These are phyloP conservation scores for Tylopilus orsonianus DNA, from an alignment of 1,284 basidiomycete genomes.

Conservation along the genomic window DNA sequence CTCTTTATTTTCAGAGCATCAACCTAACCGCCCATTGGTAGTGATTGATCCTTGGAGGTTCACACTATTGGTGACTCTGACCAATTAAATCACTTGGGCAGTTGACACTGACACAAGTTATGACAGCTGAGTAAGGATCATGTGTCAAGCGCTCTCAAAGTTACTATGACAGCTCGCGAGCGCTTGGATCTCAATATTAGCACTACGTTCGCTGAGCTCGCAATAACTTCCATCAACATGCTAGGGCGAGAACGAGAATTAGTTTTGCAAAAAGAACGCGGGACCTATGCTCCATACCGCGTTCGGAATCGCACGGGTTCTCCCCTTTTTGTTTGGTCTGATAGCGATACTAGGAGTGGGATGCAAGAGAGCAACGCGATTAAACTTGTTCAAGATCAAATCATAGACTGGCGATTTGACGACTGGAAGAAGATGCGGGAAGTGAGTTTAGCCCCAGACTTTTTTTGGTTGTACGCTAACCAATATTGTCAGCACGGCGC, in stretches of 20 bases:
- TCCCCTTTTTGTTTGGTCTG: slow-evolving; percentile 80
- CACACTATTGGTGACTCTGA: slow-evolving; percentile 59
- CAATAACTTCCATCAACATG: slow-evolving; percentile 71
- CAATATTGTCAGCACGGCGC: slow-evolving; percentile 70
- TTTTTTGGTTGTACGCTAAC: slow-evolving; percentile 7
- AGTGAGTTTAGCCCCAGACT: slow-evolving; percentile 44
- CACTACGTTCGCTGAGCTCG: slow-evolving; percentile 88
- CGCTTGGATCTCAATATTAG: slow-evolving; percentile 92
- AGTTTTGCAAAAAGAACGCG: slow-evolving; percentile 72
- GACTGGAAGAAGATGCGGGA: slow-evolving; percentile 96
- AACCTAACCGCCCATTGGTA: slow-evolving; percentile 27
- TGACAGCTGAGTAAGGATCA: slow-evolving; percentile 54
- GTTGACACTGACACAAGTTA: slow-evolving; percentile 12
- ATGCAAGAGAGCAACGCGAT: slow-evolving; percentile 48
- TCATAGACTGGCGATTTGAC: slow-evolving; percentile 95
- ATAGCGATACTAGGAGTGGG: slow-evolving; percentile 54
- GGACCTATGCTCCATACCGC: slow-evolving; percentile 90
- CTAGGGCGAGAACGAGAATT: slow-evolving; percentile 75
- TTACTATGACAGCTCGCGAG: slow-evolving; percentile 76
- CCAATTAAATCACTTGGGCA: not conserved
- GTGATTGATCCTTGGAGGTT: slow-evolving; percentile 98
- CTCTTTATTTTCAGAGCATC: not conserved
- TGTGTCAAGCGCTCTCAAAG: slow-evolving; percentile 52
- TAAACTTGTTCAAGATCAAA: slow-evolving; percentile 71
- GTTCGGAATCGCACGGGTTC: slow-evolving; percentile 92